Evolutionary conservation across 1,284 basidiomycete species (phyloP).

Genomic region (Trametes versicolor): DNA sequence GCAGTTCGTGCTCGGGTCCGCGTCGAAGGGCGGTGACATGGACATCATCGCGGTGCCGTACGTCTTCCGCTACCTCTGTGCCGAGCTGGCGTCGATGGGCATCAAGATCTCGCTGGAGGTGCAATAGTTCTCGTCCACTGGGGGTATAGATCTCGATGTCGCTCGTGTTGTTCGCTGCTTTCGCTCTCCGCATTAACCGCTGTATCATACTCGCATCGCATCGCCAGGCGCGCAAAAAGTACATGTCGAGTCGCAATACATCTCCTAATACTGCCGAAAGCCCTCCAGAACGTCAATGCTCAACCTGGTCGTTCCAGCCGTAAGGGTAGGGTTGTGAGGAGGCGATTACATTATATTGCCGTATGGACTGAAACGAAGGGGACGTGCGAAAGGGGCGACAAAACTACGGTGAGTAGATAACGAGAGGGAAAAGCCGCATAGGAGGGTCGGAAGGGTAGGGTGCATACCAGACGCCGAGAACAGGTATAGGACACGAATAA

Average conservation of each 20-base stretch:
- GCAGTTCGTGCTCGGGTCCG: conserved; percentile 67
- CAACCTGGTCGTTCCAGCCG: not conserved
- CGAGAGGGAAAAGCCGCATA: conserved; percentile 16
- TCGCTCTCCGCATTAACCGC: conserved; percentile 20
- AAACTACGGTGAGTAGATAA: not conserved
- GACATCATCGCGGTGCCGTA: conserved; percentile 97
- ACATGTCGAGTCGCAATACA: conserved; percentile 23
- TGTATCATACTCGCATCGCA: conserved; percentile 27
- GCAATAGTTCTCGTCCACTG: conserved; percentile 36
- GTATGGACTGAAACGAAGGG: conserved; percentile 15
- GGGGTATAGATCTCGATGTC: conserved; percentile 1
- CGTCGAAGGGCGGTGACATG: conserved; percentile 79
- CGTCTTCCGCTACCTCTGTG: conserved; percentile 91
- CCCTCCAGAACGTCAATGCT: not conserved
- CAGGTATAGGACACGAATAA: conserved; percentile 17
- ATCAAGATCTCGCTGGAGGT: conserved; percentile 84
- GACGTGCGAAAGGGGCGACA: conserved; percentile 17
- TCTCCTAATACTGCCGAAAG: conserved; percentile 14
- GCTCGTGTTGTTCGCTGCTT: conserved; percentile 17
- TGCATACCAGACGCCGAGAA: conserved; percentile 19
- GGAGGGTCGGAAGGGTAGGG: not conserved
- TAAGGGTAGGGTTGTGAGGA: not conserved
- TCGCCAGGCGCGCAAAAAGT: conserved; percentile 22
- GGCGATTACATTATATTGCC: conserved; percentile 21
- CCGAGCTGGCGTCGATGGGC: conserved; percentile 87